These are phyloP conservation scores for Pontederia crassipes DNA, from an alignment of 176 grass and related monocot genomes.

Conservation along the genomic window DNA sequence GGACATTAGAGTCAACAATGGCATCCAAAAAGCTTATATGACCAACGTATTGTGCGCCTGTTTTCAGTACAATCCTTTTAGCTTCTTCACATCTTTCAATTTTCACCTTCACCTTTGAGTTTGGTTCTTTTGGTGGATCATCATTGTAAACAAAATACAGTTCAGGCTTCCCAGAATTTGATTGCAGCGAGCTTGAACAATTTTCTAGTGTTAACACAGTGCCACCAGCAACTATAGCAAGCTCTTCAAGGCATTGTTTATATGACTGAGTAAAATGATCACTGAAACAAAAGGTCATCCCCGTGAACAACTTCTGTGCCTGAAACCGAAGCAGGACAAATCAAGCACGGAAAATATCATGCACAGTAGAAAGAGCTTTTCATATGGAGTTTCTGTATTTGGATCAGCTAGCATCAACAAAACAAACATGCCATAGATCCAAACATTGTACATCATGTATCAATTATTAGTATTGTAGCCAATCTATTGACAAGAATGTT, in stretches of 20 bases:
- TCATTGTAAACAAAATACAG: slow-evolving; percentile 22
- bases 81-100: slow-evolving; percentile 12
- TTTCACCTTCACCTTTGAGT: slow-evolving; percentile 1
- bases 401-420: not conserved
- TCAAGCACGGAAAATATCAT: not conserved
- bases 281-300: slow-evolving; percentile 17
- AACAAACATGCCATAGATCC: not conserved
- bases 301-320: slow-evolving; percentile 21
- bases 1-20: slow-evolving; percentile 9
- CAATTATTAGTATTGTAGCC: not conserved
- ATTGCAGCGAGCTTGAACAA: not conserved
- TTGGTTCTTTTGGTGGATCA: not conserved
- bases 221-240: slow-evolving; percentile 15
- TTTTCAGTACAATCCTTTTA: not conserved
- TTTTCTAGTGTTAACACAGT: not conserved
- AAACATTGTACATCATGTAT: not conserved
- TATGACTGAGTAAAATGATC: slow-evolving; percentile 1
- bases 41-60: not conserved
- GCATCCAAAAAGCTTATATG: slow-evolving; percentile 18
- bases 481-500: not conserved
- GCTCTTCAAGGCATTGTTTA: slow-evolving; percentile 9
- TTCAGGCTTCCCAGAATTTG: not conserved
- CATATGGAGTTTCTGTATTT: not conserved
- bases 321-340: slow-evolving; percentile 6
- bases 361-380: not conserved